A percentile compares a stretch with the other conserved stretches of the same genome.
Evolutionary conservation across 2,329 filamentous ascomycete genomes (phyloP).

Genomic region (Colletotrichum sp.): DNA sequence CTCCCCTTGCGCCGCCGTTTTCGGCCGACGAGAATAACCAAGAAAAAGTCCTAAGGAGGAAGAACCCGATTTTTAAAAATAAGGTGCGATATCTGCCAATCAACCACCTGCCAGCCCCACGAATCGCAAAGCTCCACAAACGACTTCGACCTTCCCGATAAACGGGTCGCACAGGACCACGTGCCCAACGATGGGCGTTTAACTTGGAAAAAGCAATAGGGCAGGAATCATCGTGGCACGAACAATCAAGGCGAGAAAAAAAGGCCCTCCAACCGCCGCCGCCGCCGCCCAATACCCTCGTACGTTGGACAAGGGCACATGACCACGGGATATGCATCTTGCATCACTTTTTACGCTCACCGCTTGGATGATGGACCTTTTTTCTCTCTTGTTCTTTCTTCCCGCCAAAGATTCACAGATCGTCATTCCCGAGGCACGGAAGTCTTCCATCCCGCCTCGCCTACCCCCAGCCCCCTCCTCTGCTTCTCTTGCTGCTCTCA

Average conservation of each 20-base stretch:
- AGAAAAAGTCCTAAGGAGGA: background rate
- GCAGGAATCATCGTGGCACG: slow-evolving; percentile 2
- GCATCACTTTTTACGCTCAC: slow-evolving; percentile 13
- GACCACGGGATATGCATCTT: slow-evolving; percentile 1
- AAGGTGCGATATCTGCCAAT: background rate
- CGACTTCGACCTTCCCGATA: background rate
- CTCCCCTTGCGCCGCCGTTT: background rate
- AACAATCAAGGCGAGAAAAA: background rate
- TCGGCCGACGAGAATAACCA: background rate
- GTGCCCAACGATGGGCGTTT: slow-evolving; percentile 3
- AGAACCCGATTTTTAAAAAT: background rate
- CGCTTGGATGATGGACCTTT: background rate
- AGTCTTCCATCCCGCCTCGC: background rate
- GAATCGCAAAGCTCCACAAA: background rate
- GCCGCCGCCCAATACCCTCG: background rate
- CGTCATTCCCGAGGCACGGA: background rate
- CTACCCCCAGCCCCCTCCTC: background rate
- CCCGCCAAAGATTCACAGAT: background rate
- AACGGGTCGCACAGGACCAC: background rate
- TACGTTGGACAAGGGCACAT: slow-evolving; percentile 17
- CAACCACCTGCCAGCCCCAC: background rate
- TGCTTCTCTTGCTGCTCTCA: background rate
- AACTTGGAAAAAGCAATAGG: background rate
- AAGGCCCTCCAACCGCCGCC: background rate
- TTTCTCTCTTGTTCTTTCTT: background rate